Base-by-base conservation (phyloP, 768 basidiomycete species). In the Tylopilus balloui region DNA sequence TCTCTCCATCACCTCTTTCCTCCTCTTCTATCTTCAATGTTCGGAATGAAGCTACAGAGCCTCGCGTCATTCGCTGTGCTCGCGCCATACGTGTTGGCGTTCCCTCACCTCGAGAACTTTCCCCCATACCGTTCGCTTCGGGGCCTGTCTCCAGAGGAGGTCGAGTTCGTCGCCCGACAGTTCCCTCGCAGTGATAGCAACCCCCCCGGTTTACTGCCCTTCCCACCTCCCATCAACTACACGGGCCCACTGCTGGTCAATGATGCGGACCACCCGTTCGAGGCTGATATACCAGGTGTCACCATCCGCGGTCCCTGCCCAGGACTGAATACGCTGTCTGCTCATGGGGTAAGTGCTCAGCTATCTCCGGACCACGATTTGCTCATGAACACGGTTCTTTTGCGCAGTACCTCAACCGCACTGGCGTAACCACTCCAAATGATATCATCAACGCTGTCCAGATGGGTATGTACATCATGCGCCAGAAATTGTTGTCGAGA, bases 261-360 rank as follows among this genome's bases (percentile, higher is more conserved):
- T 19, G 61, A 61, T 21, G 25, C 11, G 3, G 44, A 25, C 14
- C 60, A 63, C 12, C 61, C 60, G 19, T 63, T 36, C 29, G 0
- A 32, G 4, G 42, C 45, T 14, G 41, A 41, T 28, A 35, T 1
- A 14, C 54, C 53, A 7, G 51, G 51, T 25, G 61, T 57, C 34
- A n/a, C n/a, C n/a, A 51, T 63, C 31, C 61, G 60, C 34, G 60
- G 61, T 13, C 58, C 61, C 4, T 62, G 52, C 37, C 58, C 60
- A 0, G 60, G 61, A 37, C 34, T 61, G 47, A 63, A 62, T 28
- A 63, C 62, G 9, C 45, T 62, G 2, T 53, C 62, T 4, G 50
- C 58, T 55, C 61, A 62, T 2, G 61, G 61, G 12, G 61, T 61
- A 15, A 43, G 61, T 37, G 10, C 39, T 24, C 17, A 5, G 20